Evolutionary conservation across 75 land plant species (phyloP).

Genomic region (Selaginella moellendorffii): DNA sequence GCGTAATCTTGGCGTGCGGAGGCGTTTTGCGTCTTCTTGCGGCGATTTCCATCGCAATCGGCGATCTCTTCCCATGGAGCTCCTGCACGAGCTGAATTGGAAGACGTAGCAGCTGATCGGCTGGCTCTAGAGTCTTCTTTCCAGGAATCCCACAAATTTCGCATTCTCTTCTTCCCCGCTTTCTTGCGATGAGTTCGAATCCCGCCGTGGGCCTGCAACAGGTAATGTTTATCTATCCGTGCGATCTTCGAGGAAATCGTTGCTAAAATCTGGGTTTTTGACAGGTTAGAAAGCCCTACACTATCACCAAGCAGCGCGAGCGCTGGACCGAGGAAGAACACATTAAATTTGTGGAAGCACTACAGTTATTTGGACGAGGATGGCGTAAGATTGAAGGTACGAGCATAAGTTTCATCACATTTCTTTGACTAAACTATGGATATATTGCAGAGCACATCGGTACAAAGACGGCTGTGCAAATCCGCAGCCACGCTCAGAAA

Average conservation of each 20-base stretch:
- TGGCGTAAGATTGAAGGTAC: slow-evolving; percentile 8
- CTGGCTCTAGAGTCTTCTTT: neutral
- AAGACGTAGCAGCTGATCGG: neutral
- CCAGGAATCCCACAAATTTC: neutral
- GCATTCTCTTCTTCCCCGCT: neutral
- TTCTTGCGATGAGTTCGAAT: neutral
- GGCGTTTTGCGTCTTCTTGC: neutral
- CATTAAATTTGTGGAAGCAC: slow-evolving; percentile 4
- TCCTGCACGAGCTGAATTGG: neutral
- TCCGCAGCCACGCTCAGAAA: slow-evolving; percentile 9
- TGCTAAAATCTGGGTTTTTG: neutral
- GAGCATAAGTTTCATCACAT: neutral
- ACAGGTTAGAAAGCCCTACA: slow-evolving; percentile 5
- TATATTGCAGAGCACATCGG: slow-evolving; percentile 4
- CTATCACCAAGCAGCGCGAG: slow-evolving; percentile 1
- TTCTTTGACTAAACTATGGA: neutral
- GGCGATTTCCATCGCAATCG: neutral
- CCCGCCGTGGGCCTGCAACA: neutral
- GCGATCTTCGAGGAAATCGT: neutral
- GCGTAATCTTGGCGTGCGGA: neutral
- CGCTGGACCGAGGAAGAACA: slow-evolving; percentile 7
- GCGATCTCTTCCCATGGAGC: neutral
- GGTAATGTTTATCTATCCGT: neutral
- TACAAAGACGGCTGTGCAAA: slow-evolving; percentile 1
- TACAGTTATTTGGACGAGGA: neutral